phyloP scores from a whole-genome alignment of 345 rosid genomes.

The Arabidopsis thaliana region TAIR10.1 NC_003071.7:18544001-18544500 shows the following conservation, averaged over 20 bases:
- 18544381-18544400: slow-evolving; percentile 12
- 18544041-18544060: slow-evolving; percentile 28
- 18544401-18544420: slow-evolving; percentile 5
- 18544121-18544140: slow-evolving; percentile 6
- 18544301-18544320: slow-evolving; percentile 81
- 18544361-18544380: slow-evolving; percentile 29
- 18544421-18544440: slow-evolving; percentile 14
- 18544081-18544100: background rate
- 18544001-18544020: slow-evolving; percentile 76
- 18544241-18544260: slow-evolving; percentile 86
- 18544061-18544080: background rate
- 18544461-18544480: slow-evolving; percentile 2
- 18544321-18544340: slow-evolving; percentile 70
- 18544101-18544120: background rate
- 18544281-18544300: slow-evolving; percentile 79
- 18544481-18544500: background rate
- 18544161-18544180: slow-evolving; percentile 86
- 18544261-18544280: slow-evolving; percentile 86
- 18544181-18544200: slow-evolving; percentile 98
- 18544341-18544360: slow-evolving; percentile 51
- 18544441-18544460: slow-evolving; percentile 16
- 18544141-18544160: slow-evolving; percentile 83
- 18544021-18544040: slow-evolving; percentile 67
- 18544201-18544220: slow-evolving; percentile 86
- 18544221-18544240: slow-evolving; percentile 98